Evolutionary conservation across 148 eudicot genomes (phyloP).

Genomic region (Limonium bicolor): DNA sequence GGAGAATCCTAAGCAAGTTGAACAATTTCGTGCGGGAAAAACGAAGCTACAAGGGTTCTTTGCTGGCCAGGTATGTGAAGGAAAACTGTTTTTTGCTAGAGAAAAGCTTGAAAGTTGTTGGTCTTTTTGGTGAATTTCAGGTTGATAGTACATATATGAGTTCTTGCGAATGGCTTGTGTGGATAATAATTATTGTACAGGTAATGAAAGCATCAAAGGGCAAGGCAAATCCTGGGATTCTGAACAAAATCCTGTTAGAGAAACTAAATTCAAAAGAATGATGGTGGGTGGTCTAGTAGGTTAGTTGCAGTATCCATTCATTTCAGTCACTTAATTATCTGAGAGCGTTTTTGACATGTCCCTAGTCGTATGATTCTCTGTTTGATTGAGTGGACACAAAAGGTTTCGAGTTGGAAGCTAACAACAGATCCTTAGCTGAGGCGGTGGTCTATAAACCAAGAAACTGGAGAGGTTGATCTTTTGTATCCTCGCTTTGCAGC

Average conservation of each 20-base stretch:
- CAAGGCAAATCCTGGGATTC: conserved; percentile 81
- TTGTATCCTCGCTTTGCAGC: too few relatives aligned
- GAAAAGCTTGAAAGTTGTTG: not conserved
- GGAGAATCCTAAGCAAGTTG: conserved; percentile 76
- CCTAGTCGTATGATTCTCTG: too few relatives aligned
- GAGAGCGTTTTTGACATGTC: too few relatives aligned
- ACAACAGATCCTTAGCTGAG: too few relatives aligned
- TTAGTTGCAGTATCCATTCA: too few relatives aligned
- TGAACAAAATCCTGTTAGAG: conserved; percentile 80
- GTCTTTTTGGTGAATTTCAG: not conserved
- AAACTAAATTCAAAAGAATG: conserved; percentile 49
- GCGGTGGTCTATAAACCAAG: too few relatives aligned
- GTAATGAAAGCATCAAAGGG: conserved; percentile 93
- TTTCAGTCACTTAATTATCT: too few relatives aligned
- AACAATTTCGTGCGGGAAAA: conserved; percentile 78
- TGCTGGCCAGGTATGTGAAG: conserved; percentile 60
- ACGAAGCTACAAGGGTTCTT: conserved; percentile 88
- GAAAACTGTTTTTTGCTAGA: not conserved
- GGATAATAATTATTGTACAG: conserved; percentile 14
- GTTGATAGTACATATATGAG: not conserved
- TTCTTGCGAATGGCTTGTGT: too few relatives aligned
- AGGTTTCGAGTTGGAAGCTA: too few relatives aligned
- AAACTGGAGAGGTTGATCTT: too few relatives aligned
- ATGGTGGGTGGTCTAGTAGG: too few relatives aligned
- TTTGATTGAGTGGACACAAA: too few relatives aligned